Conservation (phyloP, 129 eudicot genomes). For the Tagetes erecta region DNA sequence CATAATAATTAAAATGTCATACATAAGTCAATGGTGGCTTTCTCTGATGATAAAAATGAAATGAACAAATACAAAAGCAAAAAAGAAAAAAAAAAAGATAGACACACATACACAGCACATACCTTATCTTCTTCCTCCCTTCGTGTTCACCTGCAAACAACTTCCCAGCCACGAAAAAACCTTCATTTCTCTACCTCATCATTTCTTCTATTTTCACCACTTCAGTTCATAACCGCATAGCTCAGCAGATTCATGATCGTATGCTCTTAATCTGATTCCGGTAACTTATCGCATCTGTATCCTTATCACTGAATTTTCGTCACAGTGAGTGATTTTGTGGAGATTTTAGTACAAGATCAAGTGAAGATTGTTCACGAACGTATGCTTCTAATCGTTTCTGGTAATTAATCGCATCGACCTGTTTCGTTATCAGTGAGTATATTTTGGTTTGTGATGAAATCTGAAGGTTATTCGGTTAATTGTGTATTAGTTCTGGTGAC, state of each 20-base stretch:
- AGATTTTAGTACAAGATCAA: too few species aligned
- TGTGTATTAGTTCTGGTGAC: not conserved
- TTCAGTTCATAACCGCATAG: too few species aligned
- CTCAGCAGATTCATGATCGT: not conserved
- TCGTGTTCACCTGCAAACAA: slow-evolving; percentile 29
- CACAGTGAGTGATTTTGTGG: too few species aligned
- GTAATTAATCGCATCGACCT: not conserved
- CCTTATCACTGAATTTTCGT: too few species aligned
- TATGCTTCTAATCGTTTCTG: not conserved
- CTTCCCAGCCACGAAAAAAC: slow-evolving; percentile 22
- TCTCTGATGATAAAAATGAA: slow-evolving; percentile 19
- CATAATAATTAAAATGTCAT: not conserved
- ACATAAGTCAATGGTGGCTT: slow-evolving; percentile 39
- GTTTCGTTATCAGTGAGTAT: not conserved
- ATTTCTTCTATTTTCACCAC: not conserved
- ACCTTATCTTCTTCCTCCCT: slow-evolving; percentile 41
- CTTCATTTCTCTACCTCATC: slow-evolving; percentile 20
- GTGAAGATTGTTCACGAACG: not conserved
- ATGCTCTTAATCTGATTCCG: not conserved
- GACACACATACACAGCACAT: slow-evolving; percentile 16
- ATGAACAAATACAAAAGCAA: slow-evolving; percentile 6
- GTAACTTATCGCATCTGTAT: not conserved
- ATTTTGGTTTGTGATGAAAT: not conserved
- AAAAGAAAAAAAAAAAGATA: slow-evolving; percentile 21
- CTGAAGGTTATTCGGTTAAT: not conserved